Evolutionary conservation across 768 basidiomycete genomes (phyloP), one percentile per base, ranked within the genome.

Genomic region (Botryobasidium botryosum): DNA sequence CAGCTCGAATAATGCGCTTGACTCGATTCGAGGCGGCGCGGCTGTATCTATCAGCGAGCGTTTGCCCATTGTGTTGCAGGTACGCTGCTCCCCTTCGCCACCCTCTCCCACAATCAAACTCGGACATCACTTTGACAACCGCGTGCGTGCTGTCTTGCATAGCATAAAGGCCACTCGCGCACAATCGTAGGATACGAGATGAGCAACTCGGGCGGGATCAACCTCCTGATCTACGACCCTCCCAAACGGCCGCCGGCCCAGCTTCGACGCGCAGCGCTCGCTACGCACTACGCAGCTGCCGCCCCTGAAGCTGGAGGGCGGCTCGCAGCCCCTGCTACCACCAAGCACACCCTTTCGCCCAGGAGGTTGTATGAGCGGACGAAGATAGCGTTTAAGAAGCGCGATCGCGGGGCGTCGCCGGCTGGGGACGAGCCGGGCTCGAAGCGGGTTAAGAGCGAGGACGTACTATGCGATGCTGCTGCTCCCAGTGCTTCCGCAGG

Each of bases 101-200:
- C 18, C 6, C 5, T 21, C 6, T 45, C 18, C n/a, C 12, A 25
- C 4, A 45, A 23, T 3, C 12, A n/a, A n/a, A n/a, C n/a, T n/a
- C n/a, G n/a, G n/a, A n/a, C n/a, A n/a, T n/a, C n/a, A n/a, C n/a
- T n/a, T n/a, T n/a, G n/a, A n/a, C n/a, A n/a, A n/a, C n/a, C n/a
- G n/a, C n/a, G n/a, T n/a, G n/a, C n/a, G n/a, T n/a, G n/a, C 20
- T 2, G 24, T 31, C 12, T 31, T 3, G 20, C 2, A 17, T 79
- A 92, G 64, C 76, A 84, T 54, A 58, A 68, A 5, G 85, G 86
- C 0, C 88, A 94, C 62, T 94, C 88, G n/a, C 62, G 81, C 21
- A 79, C 79, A 3, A 74, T 94, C 10, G 68, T 94, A 2, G 88
- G 88, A 1, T 90, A 80, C 52, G 85, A 91, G 58, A 60, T 77